Conservation (phyloP, 345 rosid genomes). For the Brassica nigra region DNA sequence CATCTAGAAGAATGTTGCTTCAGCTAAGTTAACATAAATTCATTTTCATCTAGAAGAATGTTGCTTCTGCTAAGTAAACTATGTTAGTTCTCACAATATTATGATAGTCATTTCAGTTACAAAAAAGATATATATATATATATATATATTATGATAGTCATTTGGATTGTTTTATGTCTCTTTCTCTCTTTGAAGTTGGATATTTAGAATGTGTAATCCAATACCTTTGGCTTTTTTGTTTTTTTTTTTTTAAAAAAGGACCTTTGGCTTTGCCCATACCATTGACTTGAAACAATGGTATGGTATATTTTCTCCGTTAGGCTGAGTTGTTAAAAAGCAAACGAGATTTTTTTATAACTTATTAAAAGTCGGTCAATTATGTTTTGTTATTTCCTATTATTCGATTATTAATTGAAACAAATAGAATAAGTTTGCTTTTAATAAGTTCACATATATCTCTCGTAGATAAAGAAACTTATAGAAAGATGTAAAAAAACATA, state of each 20-base stretch:
- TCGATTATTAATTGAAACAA: neutral
- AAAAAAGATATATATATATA: no score
- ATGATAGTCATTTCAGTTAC: constrained; percentile 6
- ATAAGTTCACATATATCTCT: neutral
- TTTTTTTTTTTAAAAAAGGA: no score
- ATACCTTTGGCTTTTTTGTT: constrained; percentile 11
- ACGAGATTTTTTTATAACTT: neutral
- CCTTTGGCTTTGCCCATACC: constrained; percentile 20
- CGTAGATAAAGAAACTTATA: neutral
- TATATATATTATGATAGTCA: neutral
- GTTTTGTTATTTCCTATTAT: neutral
- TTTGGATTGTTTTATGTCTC: constrained; percentile 1
- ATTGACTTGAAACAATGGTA: constrained; percentile 33
- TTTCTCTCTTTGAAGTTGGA: constrained; percentile 17
- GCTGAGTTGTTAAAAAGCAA: constrained; percentile 21
- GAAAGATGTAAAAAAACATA: neutral
- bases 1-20: constrained; percentile 23
- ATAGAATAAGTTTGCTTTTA: neutral
- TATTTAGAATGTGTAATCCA: constrained; percentile 9
- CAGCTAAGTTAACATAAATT: constrained; percentile 26
- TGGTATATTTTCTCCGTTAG: constrained; percentile 31
- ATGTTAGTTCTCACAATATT: constrained; percentile 6
- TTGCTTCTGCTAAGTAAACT: constrained; percentile 32
- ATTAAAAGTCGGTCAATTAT: constrained; percentile 6
- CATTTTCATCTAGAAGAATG: constrained; percentile 42